phyloP scores from a whole-genome alignment of 257 asterid genomes.

The Mentha longifolia region DNA sequence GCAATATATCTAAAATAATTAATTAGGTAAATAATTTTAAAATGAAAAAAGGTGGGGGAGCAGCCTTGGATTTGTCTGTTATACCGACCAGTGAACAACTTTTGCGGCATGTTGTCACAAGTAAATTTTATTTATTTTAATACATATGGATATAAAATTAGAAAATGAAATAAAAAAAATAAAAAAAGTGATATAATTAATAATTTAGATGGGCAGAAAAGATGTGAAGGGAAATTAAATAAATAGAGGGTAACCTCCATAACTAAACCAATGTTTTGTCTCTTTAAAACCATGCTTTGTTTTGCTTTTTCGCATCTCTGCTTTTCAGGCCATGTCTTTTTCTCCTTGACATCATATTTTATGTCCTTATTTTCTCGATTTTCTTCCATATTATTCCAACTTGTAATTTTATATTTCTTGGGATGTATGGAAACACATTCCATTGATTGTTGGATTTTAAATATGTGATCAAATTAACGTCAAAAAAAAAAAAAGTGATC shows the following conservation, averaged over 20 bases:
- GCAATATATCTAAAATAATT: background rate
- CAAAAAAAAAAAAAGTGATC: background rate
- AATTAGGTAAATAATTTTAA: background rate
- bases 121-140: slow-evolving; percentile 7
- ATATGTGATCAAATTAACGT: background rate
- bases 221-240: slow-evolving; percentile 38
- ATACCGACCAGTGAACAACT: slow-evolving; percentile 56
- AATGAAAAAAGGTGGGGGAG: slow-evolving; percentile 33
- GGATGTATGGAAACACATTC: slow-evolving; percentile 5
- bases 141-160: background rate
- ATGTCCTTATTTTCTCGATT: slow-evolving; percentile 33
- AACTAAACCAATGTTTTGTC: slow-evolving; percentile 63
- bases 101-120: slow-evolving; percentile 64
- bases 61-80: slow-evolving; percentile 52
- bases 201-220: slow-evolving; percentile 38
- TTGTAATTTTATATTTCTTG: slow-evolving; percentile 1
- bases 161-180: background rate
- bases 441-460: slow-evolving; percentile 1
- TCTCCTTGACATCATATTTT: slow-evolving; percentile 37
- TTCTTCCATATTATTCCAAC: slow-evolving; percentile 16
- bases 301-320: slow-evolving; percentile 42
- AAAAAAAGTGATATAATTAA: background rate
- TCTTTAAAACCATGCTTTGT: slow-evolving; percentile 54
- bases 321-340: slow-evolving; percentile 47
- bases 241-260: slow-evolving; percentile 38